Base-by-base conservation (phyloP, 164 flowering plant species). In the Buxus sempervirens region DNA sequence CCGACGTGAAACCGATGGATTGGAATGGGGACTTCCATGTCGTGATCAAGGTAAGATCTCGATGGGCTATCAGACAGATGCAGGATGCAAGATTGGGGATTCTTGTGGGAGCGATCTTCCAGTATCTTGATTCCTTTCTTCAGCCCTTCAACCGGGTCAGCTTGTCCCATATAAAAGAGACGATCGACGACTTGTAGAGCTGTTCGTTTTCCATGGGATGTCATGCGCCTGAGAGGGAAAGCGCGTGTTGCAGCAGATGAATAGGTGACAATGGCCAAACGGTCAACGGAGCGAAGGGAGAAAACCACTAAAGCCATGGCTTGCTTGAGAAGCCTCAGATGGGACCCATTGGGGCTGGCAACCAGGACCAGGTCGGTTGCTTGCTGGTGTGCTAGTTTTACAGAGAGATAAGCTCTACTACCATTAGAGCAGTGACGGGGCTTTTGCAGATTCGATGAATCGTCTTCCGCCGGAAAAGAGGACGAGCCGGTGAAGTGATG, bases 101-200 rank as follows among this genome's bases (percentile, higher is more conserved):
- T 91, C 69, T 75, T 80, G 80, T 88, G 86, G 42, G 74, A 69
- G 4, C 94, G 90, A 63, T 88, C 97, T 45, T 79, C 82, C 10
- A 93, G 80, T 71, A 88, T 74, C 78, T 88, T 88, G 0, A 85
- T 73, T 14, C 85, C 96, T 77, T 86, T 90, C 78, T 80, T 84
- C 26, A 93, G 83, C 53, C 93, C 93, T 80, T 90, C 89, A 8
- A 74, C 68, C 18, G 90, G 91, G 70, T 89, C 96, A 8, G 92
- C 92, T n/a, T 89, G 88, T 14, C 90, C 90, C 77, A 77, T 82
- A 68, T 83, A 88, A 79, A 86, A 87, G 1, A 93, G 83, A 18
- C 96, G 90, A 56, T 91, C 94, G 58, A 93, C 84, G 74, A 89
- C 88, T 70, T 85, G 97, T 15, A 91, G 67, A n/a, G 98, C 97